Conservation (phyloP, 192 early-diverging fungal genomes). For the Coemansia sp. region DNA sequence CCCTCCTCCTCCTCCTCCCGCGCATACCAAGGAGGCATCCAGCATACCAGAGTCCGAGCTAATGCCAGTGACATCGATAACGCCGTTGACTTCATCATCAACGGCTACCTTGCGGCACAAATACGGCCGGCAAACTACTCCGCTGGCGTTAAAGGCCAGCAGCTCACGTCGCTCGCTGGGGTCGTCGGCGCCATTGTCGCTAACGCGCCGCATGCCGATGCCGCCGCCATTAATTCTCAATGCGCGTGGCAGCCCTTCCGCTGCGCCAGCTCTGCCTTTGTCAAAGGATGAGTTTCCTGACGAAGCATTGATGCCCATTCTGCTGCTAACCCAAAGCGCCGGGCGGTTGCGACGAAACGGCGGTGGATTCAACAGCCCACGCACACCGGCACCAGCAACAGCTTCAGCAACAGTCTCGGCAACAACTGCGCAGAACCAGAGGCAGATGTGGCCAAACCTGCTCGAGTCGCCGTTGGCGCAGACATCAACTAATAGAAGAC, state of each 20-base stretch:
- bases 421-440: background rate
- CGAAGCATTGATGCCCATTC: conserved; percentile 10
- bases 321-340: conserved; percentile 7
- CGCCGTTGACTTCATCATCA: background rate
- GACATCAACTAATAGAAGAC: conserved; percentile 1
- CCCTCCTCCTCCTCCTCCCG: background rate
- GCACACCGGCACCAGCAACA: background rate
- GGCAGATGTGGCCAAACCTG: background rate
- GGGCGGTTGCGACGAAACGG: background rate
- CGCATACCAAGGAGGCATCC: background rate
- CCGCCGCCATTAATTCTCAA: background rate
- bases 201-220: background rate
- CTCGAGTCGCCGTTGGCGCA: conserved; percentile 13
- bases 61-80: background rate
- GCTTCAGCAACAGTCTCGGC: no score
- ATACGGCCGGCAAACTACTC: conserved; percentile 8
- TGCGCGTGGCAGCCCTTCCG: background rate
- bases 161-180: background rate
- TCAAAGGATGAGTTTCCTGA: conserved; percentile 25
- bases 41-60: background rate
- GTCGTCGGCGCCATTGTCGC: background rate
- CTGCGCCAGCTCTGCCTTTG: background rate
- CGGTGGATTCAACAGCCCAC: background rate
- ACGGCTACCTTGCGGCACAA: background rate
- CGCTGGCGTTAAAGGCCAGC: conserved; percentile 11